Evolutionary conservation across 768 basidiomycete species (phyloP).

Genomic region (Lactifluus volemus): DNA sequence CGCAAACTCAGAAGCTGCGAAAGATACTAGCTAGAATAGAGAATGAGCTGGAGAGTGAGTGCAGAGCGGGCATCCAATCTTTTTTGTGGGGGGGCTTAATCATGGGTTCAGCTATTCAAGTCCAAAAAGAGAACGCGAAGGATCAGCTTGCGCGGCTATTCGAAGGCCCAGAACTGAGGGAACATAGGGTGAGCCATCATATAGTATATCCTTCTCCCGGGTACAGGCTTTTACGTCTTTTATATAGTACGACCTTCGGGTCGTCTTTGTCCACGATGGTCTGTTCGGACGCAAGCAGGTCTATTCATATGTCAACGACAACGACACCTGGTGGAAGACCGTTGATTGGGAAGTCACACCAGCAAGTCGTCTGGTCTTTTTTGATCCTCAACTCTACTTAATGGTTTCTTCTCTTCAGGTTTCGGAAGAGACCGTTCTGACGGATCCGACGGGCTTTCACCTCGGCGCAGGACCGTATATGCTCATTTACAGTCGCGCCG

Average conservation of each 20-base stretch:
- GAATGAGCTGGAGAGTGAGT: slow-evolving; percentile 45
- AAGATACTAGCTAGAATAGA: slow-evolving; percentile 44
- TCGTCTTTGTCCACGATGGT: slow-evolving; percentile 70
- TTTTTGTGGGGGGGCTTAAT: neutral
- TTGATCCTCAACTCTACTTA: neutral
- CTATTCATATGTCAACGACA: slow-evolving; percentile 67
- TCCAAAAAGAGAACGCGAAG: slow-evolving; percentile 37
- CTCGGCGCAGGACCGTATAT: slow-evolving; percentile 72
- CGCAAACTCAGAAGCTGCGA: slow-evolving; percentile 43
- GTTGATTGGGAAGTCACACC: slow-evolving; percentile 61
- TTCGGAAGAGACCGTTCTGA: slow-evolving; percentile 57
- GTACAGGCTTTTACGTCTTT: neutral
- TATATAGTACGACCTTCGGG: slow-evolving; percentile 71
- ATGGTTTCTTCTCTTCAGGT: slow-evolving; percentile 40
- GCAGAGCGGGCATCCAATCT: neutral
- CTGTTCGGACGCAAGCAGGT: slow-evolving; percentile 68
- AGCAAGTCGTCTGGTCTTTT: slow-evolving; percentile 28
- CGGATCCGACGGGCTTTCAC: slow-evolving; percentile 63
- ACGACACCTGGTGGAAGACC: slow-evolving; percentile 74
- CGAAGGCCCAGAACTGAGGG: slow-evolving; percentile 57
- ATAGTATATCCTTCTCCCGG: neutral
- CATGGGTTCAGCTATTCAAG: slow-evolving; percentile 41
- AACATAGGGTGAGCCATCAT: slow-evolving; percentile 39
- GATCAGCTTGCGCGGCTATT: slow-evolving; percentile 38
- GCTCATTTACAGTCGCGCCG: slow-evolving; percentile 51